Evolutionary conservation across 1,284 basidiomycete genomes (phyloP).

Genomic region (Trichosporon sp.): DNA sequence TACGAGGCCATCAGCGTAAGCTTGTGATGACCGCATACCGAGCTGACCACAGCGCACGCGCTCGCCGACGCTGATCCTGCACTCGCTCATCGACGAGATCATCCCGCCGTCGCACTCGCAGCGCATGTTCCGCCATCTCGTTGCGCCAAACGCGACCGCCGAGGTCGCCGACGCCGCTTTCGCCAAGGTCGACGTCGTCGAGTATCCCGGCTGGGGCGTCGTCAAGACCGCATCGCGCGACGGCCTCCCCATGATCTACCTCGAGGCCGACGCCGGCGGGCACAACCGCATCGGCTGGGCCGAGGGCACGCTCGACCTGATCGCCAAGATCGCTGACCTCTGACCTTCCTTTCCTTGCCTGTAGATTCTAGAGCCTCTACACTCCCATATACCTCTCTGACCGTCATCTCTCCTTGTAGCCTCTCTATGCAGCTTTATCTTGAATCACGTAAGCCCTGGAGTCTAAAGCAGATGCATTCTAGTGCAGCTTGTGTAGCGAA

Average conservation of each 20-base stretch:
- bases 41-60: conserved; percentile 54
- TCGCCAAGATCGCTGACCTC: conserved; percentile 27
- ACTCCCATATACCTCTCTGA: background rate
- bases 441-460: background rate
- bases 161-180: background rate
- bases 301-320: conserved; percentile 45
- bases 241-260: conserved; percentile 30
- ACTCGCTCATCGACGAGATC: conserved; percentile 74
- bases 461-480: background rate
- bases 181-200: conserved; percentile 3
- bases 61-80: conserved; percentile 67
- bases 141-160: conserved; percentile 1
- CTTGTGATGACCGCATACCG: background rate
- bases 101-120: conserved; percentile 73
- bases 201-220: conserved; percentile 33
- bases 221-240: conserved; percentile 17
- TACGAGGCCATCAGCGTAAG: conserved; percentile 27
- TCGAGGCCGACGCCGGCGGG: conserved; percentile 39
- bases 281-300: conserved; percentile 43
- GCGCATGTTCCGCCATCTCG: conserved; percentile 64
- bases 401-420: background rate
- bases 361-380: background rate
- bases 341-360: background rate
- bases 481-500: conserved; percentile 3
- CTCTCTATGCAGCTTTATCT: background rate